Conservation (phyloP, 495 filamentous ascomycete species). For the Collariella sp. region DNA sequence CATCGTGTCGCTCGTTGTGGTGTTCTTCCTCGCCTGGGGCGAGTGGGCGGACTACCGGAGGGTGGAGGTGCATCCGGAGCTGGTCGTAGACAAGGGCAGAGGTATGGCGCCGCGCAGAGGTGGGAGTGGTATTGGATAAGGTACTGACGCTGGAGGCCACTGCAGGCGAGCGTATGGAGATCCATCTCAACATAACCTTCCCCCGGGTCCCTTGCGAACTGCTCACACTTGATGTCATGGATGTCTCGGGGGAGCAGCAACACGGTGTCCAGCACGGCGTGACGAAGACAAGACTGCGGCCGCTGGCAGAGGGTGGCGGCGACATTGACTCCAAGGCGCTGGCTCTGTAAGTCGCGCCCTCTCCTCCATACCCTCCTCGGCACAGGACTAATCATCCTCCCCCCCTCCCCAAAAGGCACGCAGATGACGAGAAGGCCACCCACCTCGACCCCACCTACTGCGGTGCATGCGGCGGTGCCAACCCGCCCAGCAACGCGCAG, state of each 20-base stretch:
- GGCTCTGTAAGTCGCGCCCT: constrained; percentile 51
- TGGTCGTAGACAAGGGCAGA: constrained; percentile 94
- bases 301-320: constrained; percentile 63
- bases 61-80: constrained; percentile 78
- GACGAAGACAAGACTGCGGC: constrained; percentile 71
- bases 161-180: constrained; percentile 92
- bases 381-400: neutral
- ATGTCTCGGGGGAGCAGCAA: constrained; percentile 94
- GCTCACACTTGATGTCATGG: constrained; percentile 95
- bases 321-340: constrained; percentile 67
- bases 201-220: constrained; percentile 91
- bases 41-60: constrained; percentile 93
- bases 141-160: constrained; percentile 6
- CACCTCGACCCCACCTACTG: constrained; percentile 92
- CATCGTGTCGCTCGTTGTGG: constrained; percentile 75
- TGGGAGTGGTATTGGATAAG: neutral
- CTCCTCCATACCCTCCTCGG: neutral
- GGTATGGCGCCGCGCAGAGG: constrained; percentile 40
- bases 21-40: constrained; percentile 82
- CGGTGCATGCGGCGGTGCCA: constrained; percentile 84
- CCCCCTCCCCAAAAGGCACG: constrained; percentile 43
- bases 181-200: constrained; percentile 96
- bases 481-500: constrained; percentile 54
- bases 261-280: constrained; percentile 87
- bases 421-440: constrained; percentile 53